Evolutionary conservation across 23 red algal genomes (phyloP).

Genomic region (Gracilaria caudata): DNA sequence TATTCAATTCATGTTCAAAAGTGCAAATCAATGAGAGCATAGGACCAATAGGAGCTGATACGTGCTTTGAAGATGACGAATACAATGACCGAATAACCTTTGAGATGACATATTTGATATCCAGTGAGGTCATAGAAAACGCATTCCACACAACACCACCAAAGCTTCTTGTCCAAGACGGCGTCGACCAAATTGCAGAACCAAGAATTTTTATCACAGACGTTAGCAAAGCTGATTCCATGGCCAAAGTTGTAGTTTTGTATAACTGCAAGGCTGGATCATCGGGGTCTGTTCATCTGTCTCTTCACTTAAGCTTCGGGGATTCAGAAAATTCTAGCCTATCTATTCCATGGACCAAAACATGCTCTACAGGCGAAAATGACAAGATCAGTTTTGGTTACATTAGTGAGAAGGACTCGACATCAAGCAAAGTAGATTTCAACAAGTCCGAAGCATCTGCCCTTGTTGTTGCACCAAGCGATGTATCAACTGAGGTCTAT

Average conservation of each 20-base stretch:
- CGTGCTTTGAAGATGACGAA: slow-evolving; percentile 50
- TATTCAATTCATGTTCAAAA: slow-evolving; percentile 55
- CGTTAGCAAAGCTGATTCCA: slow-evolving; percentile 3
- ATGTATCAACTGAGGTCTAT: slow-evolving; percentile 63
- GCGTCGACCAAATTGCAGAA: slow-evolving; percentile 4
- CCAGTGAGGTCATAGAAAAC: slow-evolving; percentile 17
- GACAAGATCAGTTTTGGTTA: slow-evolving; percentile 41
- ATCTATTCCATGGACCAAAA: slow-evolving; percentile 38
- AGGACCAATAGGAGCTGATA: background rate
- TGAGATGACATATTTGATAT: slow-evolving; percentile 39
- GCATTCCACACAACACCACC: slow-evolving; percentile 48
- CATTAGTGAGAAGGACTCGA: slow-evolving; percentile 5
- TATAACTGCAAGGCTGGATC: slow-evolving; percentile 45
- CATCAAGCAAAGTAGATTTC: slow-evolving; percentile 11
- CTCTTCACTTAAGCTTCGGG: slow-evolving; percentile 39
- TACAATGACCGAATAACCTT: slow-evolving; percentile 63
- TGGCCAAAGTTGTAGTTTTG: slow-evolving; percentile 13
- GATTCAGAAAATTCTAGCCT: background rate
- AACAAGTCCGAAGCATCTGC: slow-evolving; percentile 3
- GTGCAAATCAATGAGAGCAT: background rate
- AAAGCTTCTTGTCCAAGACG: background rate
- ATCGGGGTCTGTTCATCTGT: background rate
- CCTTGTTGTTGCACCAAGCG: slow-evolving; percentile 33
- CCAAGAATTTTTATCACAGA: slow-evolving; percentile 21
- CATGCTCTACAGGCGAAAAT: slow-evolving; percentile 41